Percentiles rank a stretch among this genome's conserved stretches.
Evolutionary conservation across 75 land plant species (phyloP).

Genomic region (Chamaecyparis obtusa): DNA sequence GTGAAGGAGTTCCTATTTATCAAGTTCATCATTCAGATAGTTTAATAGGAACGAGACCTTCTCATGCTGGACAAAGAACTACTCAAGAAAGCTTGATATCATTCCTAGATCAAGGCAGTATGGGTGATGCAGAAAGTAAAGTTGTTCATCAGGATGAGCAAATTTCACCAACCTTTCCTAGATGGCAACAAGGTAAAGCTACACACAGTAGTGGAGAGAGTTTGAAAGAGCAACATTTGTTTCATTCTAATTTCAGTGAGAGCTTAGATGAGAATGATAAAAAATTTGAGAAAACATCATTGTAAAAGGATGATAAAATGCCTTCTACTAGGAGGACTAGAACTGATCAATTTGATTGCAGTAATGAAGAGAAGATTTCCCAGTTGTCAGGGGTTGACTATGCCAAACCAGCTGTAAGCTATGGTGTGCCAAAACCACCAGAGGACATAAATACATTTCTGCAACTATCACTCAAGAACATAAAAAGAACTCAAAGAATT

Average conservation of each 20-base stretch:
- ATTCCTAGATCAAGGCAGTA: slow-evolving; percentile 24
- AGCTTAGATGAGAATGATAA: slow-evolving; percentile 4
- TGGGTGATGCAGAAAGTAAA: slow-evolving; percentile 22
- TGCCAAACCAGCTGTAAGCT: slow-evolving; percentile 2
- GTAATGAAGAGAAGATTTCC: neutral
- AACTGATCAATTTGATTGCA: neutral
- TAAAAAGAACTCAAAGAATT: too few relatives aligned
- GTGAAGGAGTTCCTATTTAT: slow-evolving; percentile 17
- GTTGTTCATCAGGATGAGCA: slow-evolving; percentile 7
- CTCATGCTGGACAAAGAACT: slow-evolving; percentile 14
- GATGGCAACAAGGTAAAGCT: slow-evolving; percentile 2
- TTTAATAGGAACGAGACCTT: slow-evolving; percentile 12
- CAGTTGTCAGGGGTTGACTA: neutral
- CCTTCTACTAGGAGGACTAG: neutral
- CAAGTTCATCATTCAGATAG: slow-evolving; percentile 20
- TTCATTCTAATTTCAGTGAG: neutral
- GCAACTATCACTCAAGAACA: too few relatives aligned
- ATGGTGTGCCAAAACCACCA: neutral
- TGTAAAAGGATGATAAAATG: slow-evolving; percentile 8
- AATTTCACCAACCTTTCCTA: slow-evolving; percentile 8
- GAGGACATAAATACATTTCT: neutral
- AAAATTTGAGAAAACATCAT: neutral
- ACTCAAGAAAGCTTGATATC: slow-evolving; percentile 21
- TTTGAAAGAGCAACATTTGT: neutral
- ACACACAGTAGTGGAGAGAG: neutral